Base-by-base conservation (phyloP, 1,284 basidiomycete species). In the Apiotrichum domesticum region DNA sequence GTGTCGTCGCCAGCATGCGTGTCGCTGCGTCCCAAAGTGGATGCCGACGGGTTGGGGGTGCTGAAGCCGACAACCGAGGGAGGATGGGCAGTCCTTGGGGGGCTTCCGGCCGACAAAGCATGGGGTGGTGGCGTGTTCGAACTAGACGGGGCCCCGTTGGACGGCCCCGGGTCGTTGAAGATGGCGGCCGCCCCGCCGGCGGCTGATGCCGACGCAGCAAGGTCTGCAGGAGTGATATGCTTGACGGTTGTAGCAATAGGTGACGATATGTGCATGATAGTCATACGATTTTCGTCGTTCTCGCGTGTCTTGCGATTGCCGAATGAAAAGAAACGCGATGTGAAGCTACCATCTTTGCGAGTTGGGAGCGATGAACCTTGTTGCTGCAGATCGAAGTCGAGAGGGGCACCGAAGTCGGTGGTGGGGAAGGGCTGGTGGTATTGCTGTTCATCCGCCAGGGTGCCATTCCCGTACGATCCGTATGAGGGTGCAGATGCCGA, bases 291-390 rank as follows among this genome's bases (percentile, higher is more conserved):
- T 15, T 49, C 46, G 13, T 62, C 60, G 43, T 35, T 8, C 35
- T 45, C 48, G 29, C 46, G 48, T 13, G 50, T 35, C 34, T 37
- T 46, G 14, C 44, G 45, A 2, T 40, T 39, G 34, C 57, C 51
- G 35, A 54, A 51, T 8, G 39, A 46, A 35, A 60, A 60, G 41
- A 60, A 51, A 2, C 58, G 58, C 44, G 54, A 56, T 15, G 56
- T 46, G 32, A 53, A 53, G 3, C 43, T 35, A 3, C 47, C 47
- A 10, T 49, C 47, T 35, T 44, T 39, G 15, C 47, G 47, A 8
- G 41, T 13, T 21, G 37, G 47, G 4, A 13, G 14, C 15, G 35
- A 37, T n/a, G 35, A 2, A n/a, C 10, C 33, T 9, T 47, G 35
- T 4, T 35, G 34, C 10, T 8, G 10, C 6, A n/a, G 13, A 39